Conservation (phyloP, 345 rosid genomes). For the Trapa bicornis region DNA sequence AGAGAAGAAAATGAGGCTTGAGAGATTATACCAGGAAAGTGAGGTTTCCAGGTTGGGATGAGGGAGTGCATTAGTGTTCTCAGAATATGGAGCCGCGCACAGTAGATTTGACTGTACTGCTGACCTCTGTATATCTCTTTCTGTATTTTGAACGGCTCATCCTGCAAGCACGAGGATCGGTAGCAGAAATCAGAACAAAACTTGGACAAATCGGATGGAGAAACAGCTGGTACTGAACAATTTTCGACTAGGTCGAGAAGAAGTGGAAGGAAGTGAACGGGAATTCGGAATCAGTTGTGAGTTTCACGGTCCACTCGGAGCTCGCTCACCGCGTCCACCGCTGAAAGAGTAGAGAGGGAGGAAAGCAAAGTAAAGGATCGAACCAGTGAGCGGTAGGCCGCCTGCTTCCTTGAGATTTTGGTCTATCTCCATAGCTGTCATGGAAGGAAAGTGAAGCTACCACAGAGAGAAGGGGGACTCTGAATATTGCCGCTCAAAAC, state of each 20-base stretch:
- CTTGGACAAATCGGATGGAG: not conserved
- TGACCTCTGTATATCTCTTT: slow-evolving; percentile 76
- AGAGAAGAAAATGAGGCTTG: not conserved
- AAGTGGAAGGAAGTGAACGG: too few species aligned
- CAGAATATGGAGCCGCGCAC: slow-evolving; percentile 72
- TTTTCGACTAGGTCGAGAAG: not conserved
- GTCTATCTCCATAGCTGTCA: slow-evolving; percentile 47
- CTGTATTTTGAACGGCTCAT: slow-evolving; percentile 53
- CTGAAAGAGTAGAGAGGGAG: not conserved
- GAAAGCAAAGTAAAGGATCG: not conserved
- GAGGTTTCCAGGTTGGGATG: slow-evolving; percentile 64
- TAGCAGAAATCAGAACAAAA: not conserved
- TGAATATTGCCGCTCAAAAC: too few species aligned
- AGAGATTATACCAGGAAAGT: slow-evolving; percentile 43
- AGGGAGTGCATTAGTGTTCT: slow-evolving; percentile 70
- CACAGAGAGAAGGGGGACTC: not conserved
- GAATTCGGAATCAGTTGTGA: not conserved
- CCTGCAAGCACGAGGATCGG: slow-evolving; percentile 32
- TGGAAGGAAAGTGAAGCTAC: slow-evolving; percentile 14
- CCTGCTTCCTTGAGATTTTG: slow-evolving; percentile 40
- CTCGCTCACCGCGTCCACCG: not conserved
- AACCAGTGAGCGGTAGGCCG: slow-evolving; percentile 39
- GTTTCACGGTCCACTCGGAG: not conserved
- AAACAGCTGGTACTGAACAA: not conserved
- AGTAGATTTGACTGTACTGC: slow-evolving; percentile 91